Evolutionary conservation across 495 filamentous ascomycete genomes (phyloP), one percentile per base, ranked within the genome.

Genomic region (Copromyces sp.): DNA sequence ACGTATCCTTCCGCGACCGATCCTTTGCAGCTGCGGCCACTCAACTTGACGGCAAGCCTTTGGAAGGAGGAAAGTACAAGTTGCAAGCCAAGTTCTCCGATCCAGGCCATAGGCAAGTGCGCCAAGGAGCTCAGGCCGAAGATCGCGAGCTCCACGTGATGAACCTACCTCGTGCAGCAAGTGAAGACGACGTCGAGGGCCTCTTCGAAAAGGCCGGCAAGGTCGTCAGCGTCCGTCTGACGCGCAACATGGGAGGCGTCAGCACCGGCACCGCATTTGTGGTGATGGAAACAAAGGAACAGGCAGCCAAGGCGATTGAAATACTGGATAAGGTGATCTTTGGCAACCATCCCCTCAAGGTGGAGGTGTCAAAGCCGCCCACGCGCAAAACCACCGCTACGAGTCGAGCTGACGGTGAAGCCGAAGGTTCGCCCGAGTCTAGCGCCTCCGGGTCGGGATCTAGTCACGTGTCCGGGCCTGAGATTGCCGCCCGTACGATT

Each of bases 141-240:
- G 93, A 90, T 12, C 89, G 95, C 32, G 95, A 98, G 80, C 74
- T 99, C n/a, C 94, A 92, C 76, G 86, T 97, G 71, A 85, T 85
- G 42, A 93, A 95, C 72, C 77, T 98, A 14, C 87, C 93, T 75
- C 89, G 86, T 74, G 86, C 84, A 24, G 86, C 88, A 14, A 86
- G 78, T 1, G 92, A 94, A 74, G 79, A 87, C 3, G 92, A 97
- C 39, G 75, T 98, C 44, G 82, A 84, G 69, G 86, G 89, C 3
- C 76, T 91, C 3, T 97, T 98, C 74, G 80, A 84, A 32, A 89
- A 89, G 72, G 94, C 92, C 70, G 95, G 95, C 53, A 88, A 81
- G 4, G 86, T 99, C 47, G 88, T 92, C 73, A 85, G 84, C 35
- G 86, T 93, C 20, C 87, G 89, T 17, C 83, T 97, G 24, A 80